These are phyloP conservation scores for Trichophyton mentagrophytes DNA, from an alignment of 2,329 filamentous ascomycete species.

Conservation along the genomic window DNA sequence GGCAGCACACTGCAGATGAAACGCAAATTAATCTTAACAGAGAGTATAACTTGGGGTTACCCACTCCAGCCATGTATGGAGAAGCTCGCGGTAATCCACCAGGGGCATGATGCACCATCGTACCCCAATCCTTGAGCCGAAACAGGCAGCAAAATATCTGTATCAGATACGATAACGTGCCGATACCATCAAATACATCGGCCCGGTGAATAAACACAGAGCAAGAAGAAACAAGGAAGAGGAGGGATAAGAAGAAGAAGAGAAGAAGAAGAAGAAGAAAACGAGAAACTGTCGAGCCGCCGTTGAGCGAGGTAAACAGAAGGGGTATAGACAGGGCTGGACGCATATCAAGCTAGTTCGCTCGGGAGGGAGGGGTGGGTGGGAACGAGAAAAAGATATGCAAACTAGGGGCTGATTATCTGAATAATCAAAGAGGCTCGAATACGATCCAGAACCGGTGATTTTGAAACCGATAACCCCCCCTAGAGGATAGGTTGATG, in stretches of 20 bases:
- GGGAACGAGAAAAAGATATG: background rate
- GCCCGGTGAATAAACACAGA: background rate
- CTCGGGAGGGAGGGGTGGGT: background rate
- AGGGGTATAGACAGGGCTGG: background rate
- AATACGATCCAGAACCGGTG: constrained; percentile 2
- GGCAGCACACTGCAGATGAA: background rate
- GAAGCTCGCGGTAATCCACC: background rate
- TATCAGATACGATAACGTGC: background rate
- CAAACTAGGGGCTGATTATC: background rate
- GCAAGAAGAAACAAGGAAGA: background rate
- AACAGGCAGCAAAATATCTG: background rate
- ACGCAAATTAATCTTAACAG: background rate
- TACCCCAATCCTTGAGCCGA: background rate
- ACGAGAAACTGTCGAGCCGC: background rate
- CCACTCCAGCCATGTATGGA: too few relatives aligned
- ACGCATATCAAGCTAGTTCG: background rate
- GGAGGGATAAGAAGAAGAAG: background rate
- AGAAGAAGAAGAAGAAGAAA: background rate
- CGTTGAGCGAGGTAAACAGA: background rate
- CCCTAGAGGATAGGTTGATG: background rate
- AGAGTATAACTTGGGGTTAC: background rate
- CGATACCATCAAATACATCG: background rate
- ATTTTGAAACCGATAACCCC: background rate
- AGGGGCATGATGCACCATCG: background rate
- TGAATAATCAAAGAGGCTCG: constrained; percentile 3